These are phyloP conservation scores for Gelatoporia subvermispora DNA, from an alignment of 768 basidiomycete species.

Conservation along the genomic window DNA sequence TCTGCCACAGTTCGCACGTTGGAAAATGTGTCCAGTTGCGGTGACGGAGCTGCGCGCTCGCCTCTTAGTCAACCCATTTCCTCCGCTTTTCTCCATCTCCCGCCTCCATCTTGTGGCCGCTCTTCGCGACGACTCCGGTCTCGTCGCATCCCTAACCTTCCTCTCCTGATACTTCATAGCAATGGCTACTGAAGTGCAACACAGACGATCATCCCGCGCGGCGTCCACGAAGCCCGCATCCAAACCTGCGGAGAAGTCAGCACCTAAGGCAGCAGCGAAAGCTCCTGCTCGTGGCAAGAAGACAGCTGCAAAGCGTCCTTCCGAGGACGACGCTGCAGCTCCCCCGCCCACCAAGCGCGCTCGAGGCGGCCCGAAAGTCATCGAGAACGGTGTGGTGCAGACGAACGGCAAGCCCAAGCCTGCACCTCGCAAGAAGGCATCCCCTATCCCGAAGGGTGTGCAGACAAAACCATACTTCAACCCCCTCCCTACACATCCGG, in stretches of 20 bases:
- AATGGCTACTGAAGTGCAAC: neutral
- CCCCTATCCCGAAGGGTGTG: neutral
- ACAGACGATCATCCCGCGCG: conserved; percentile 1
- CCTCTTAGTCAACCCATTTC: no score
- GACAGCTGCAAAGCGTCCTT: conserved; percentile 11
- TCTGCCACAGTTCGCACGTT: no score
- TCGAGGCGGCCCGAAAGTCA: conserved; percentile 6
- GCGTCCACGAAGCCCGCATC: conserved; percentile 2
- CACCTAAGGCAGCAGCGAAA: conserved; percentile 1
- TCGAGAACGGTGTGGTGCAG: conserved; percentile 8
- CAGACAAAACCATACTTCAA: conserved; percentile 59
- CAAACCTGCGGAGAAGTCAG: neutral
- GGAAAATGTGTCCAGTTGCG: no score
- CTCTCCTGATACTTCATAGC: no score
- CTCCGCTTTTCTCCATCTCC: no score
- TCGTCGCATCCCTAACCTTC: no score
- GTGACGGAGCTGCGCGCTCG: no score
- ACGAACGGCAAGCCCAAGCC: conserved; percentile 4
- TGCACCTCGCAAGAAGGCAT: conserved; percentile 1
- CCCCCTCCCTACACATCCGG: conserved; percentile 54
- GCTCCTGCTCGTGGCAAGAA: conserved; percentile 1
- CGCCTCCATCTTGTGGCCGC: no score
- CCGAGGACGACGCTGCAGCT: conserved; percentile 8
- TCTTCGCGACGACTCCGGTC: no score
- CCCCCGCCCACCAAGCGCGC: conserved; percentile 16